phyloP scores from a whole-genome alignment of 2,329 filamentous ascomycete genomes.

The Pseudogymnoascus sp. region DNA sequence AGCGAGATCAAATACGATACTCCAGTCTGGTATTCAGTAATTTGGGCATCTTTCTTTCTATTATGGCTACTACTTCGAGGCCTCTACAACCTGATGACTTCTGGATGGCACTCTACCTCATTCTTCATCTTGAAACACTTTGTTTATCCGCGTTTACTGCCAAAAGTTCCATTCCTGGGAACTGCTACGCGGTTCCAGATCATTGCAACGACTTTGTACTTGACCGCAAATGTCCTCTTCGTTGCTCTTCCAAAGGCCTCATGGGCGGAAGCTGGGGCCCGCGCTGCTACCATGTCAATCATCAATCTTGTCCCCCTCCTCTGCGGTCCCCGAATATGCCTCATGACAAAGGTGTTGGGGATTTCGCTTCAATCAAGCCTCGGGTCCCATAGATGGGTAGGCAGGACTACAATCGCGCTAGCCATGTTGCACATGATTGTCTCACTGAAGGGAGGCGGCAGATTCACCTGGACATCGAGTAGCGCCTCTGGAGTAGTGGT shows the following conservation, averaged over 20 bases:
- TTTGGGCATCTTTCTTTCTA: slow-evolving; percentile 11
- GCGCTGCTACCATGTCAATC: slow-evolving; percentile 11
- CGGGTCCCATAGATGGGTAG: slow-evolving; percentile 8
- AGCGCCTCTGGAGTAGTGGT: slow-evolving; percentile 10
- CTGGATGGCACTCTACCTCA: slow-evolving; percentile 1
- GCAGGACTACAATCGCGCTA: neutral
- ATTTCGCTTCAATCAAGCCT: slow-evolving; percentile 8
- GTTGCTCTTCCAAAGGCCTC: slow-evolving; percentile 6
- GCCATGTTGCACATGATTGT: slow-evolving; percentile 7
- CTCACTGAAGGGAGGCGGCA: neutral
- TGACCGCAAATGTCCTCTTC: slow-evolving; percentile 8
- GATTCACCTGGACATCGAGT: slow-evolving; percentile 2
- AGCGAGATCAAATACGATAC: slow-evolving; percentile 7
- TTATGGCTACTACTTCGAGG: slow-evolving; percentile 10
- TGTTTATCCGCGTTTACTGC: slow-evolving; percentile 11
- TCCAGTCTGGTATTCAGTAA: slow-evolving; percentile 10
- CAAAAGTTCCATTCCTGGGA: slow-evolving; percentile 10
- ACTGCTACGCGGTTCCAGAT: slow-evolving; percentile 10
- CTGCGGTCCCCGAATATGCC: slow-evolving; percentile 4
- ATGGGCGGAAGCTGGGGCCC: slow-evolving; percentile 9
- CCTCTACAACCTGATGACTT: slow-evolving; percentile 9
- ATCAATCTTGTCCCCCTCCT: slow-evolving; percentile 16
- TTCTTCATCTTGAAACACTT: slow-evolving; percentile 12
- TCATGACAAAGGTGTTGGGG: slow-evolving; percentile 10
- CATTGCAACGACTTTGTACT: slow-evolving; percentile 1